Base-by-base conservation (phyloP, 345 rosid genomes). In the Citrus australasica region DNA sequence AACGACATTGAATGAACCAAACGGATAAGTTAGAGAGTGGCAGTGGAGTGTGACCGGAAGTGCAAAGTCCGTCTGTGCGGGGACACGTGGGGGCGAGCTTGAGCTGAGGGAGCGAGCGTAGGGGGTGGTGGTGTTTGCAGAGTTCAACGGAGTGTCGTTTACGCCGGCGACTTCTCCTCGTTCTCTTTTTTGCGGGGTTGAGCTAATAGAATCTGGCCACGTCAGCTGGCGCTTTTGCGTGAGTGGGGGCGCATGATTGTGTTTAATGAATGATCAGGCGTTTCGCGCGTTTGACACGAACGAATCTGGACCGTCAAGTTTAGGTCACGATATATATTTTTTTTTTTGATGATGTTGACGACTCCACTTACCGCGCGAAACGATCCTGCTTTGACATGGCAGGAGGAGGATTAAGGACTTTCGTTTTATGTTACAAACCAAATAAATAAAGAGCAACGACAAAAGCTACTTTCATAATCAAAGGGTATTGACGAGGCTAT, bases 151-250 rank as follows among this genome's bases (percentile, higher is more conserved):
- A 67, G 78, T 28, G 77, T 69, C 82, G 85, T 42, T 73, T 76
- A 69, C 46, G 79, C 84, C 85, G 83, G 78, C 77, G 63, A 75
- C 40, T 76, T 78, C 65, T 53, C 53, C 79, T 71, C 40, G 67
- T 33, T 33, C 46, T 27, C 24, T 3, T 51, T 63, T 65, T 14
- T 51, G 71, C 7, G 35, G 0, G n/a, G 5, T 4, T 24, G 16
- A 16, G 61, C 11, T 33, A 55, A 55, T 14, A 67, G 35, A 65
- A 65, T 53, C 3, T 35, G 24, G 55, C 78, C 71, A 75, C 71
- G 69, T 75, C 69, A 46, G 78, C 73, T 25, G 17, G 70, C 9
- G 14, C 62, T 28, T n/a, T 22, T 4, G 27, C n/a, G 4, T 21
- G 14, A 2, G 42, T 35, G 69, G 35, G 24, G 24, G 27, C 17